These are phyloP conservation scores for Penicillium lividum DNA, from an alignment of 495 filamentous ascomycete species.

Conservation along the genomic window DNA sequence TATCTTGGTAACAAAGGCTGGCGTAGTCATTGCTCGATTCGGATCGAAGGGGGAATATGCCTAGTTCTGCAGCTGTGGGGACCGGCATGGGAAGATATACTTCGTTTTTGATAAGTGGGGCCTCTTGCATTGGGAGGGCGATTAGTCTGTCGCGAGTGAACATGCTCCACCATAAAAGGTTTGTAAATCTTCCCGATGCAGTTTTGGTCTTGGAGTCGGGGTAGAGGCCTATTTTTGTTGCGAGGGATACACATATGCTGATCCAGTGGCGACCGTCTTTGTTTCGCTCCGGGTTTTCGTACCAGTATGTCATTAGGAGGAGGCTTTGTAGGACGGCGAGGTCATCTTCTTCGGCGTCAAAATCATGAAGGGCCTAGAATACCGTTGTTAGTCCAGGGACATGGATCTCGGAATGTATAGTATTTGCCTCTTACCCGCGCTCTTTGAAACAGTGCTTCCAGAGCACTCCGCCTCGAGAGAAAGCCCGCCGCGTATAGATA, in stretches of 20 bases:
- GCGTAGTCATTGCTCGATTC: not conserved
- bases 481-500: slow-evolving; percentile 63
- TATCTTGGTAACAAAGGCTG: not conserved
- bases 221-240: slow-evolving; percentile 13
- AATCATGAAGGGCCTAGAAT: slow-evolving; percentile 15
- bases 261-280: slow-evolving; percentile 24
- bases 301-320: slow-evolving; percentile 24
- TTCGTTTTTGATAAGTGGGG: slow-evolving; percentile 21
- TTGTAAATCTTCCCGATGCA: slow-evolving; percentile 7
- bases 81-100: slow-evolving; percentile 3
- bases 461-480: slow-evolving; percentile 13
- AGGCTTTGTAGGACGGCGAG: slow-evolving; percentile 15
- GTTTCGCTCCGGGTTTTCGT: slow-evolving; percentile 10
- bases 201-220: slow-evolving; percentile 1
- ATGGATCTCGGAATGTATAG: not conserved
- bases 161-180: slow-evolving; percentile 22
- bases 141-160: slow-evolving; percentile 19
- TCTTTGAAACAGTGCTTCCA: slow-evolving; percentile 13
- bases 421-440: slow-evolving; percentile 5
- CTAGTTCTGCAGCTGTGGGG: not conserved
- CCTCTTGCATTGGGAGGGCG: slow-evolving; percentile 11
- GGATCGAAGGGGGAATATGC: not conserved
- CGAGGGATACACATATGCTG: slow-evolving; percentile 9
- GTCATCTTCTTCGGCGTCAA: slow-evolving; percentile 15
- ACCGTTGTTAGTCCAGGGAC: not conserved